Evolutionary conservation across 164 flowering plant genomes (phyloP).

Genomic region (Magnolia officinalis): DNA sequence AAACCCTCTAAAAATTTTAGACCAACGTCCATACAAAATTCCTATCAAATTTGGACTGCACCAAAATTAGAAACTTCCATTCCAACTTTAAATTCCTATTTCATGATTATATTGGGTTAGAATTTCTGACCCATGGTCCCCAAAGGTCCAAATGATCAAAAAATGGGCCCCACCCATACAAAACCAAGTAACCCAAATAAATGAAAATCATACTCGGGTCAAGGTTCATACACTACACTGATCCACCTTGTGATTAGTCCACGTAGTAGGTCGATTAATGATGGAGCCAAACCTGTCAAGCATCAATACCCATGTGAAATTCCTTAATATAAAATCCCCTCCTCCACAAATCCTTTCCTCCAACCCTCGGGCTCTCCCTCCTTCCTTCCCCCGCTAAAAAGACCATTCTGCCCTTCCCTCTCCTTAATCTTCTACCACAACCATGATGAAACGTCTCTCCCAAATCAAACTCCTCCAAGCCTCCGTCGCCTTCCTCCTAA

Average conservation of each 20-base stretch:
- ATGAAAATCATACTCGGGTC: too few species aligned
- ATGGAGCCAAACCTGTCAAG: constrained; percentile 10
- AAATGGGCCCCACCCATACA: too few species aligned
- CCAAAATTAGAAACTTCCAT: too few species aligned
- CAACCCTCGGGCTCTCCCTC: not conserved
- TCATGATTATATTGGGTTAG: too few species aligned
- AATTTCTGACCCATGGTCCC: too few species aligned
- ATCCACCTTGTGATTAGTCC: not conserved
- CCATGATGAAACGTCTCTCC: constrained; percentile 5
- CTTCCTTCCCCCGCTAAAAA: not conserved
- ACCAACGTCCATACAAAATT: too few species aligned
- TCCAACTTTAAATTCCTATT: too few species aligned
- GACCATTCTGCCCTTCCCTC: not conserved
- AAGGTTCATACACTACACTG: too few species aligned
- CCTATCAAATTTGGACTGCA: too few species aligned
- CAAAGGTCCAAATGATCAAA: too few species aligned
- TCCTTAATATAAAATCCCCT: not conserved
- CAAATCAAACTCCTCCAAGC: constrained; percentile 25
- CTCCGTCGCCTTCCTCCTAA: constrained; percentile 27
- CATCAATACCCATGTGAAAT: not conserved
- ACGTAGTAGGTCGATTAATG: constrained; percentile 13
- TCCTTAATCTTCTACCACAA: not conserved
- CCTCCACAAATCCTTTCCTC: not conserved
- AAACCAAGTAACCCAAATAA: too few species aligned
- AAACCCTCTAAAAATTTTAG: too few species aligned